Base-by-base conservation (phyloP, 441 rosid genomes). In the Macaranga tanarius region DNA sequence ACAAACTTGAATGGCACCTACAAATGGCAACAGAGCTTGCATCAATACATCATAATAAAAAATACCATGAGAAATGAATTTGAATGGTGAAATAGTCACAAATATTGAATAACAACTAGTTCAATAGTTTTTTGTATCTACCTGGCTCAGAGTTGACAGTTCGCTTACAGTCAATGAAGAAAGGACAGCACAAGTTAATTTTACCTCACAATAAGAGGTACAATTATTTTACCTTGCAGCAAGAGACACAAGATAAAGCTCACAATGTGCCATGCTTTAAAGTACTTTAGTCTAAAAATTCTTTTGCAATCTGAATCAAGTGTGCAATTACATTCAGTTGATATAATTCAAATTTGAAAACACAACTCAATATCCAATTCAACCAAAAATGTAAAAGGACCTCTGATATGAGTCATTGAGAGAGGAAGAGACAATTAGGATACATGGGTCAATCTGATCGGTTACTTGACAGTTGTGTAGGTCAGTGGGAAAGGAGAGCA, bases 1-100 rank as follows among this genome's bases (percentile, higher is more conserved):
- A n/a, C 52, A 34, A 54, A 13, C 62, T 57, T 59, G 0, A 73
- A 25, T 55, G 79, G 75, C 62, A 65, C 25, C 79, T 76, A 55
- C 62, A 51, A 13, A 17, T 7, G 52, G 38, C 63, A 47, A 40
- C 15, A 9, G 5, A 13, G 19, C 22, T 31, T 8, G 31, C 11
- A 73, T 70, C 71, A 70, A 45, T 0, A 45, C 38, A 34, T 34
- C 38, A 34, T 34, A 4, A 34, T 34, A 5, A 34, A 34, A 7
- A 0, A 31, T 7, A 34, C 38, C 7, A 34, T 34, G 10, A 2
- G 3, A 69, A 42, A 56, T 26, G 16, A 55, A 69, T 2, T 2
- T 22, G 7, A 67, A 28, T 5, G 25, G 15, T 58, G 15, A 0
- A 34, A 34, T 20, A 20, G 34, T 16, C 31, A 23, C 13, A n/a